Evolutionary conservation across 768 basidiomycete species (phyloP).

Genomic region (Cantharellus anzutake): DNA sequence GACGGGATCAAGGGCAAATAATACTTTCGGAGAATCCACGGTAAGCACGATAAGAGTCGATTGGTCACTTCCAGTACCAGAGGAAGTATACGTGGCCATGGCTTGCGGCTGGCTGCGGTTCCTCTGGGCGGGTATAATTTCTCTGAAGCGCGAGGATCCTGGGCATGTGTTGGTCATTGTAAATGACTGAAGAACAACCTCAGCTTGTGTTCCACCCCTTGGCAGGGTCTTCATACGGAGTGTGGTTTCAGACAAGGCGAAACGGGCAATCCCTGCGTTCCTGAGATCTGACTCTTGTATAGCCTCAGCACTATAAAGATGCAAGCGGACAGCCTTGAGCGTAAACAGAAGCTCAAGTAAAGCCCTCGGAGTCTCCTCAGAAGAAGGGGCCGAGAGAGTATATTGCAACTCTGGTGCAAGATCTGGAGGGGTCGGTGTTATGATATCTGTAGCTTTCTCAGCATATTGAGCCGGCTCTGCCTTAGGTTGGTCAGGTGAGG

Average conservation of each 20-base stretch:
- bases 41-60: slow-evolving; percentile 59
- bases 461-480: slow-evolving; percentile 13
- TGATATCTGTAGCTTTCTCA: slow-evolving; percentile 14
- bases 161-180: slow-evolving; percentile 78
- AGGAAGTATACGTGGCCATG: slow-evolving; percentile 74
- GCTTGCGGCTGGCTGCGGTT: slow-evolving; percentile 60
- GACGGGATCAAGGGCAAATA: slow-evolving; percentile 83
- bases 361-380: slow-evolving; percentile 17
- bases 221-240: slow-evolving; percentile 66
- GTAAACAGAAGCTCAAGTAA: slow-evolving; percentile 55
- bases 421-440: slow-evolving; percentile 16
- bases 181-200: slow-evolving; percentile 76
- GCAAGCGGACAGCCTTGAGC: slow-evolving; percentile 55
- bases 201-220: slow-evolving; percentile 71
- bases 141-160: slow-evolving; percentile 69
- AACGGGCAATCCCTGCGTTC: slow-evolving; percentile 66
- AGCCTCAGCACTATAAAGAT: slow-evolving; percentile 62
- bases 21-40: slow-evolving; percentile 80
- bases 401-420: slow-evolving; percentile 8
- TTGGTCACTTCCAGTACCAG: slow-evolving; percentile 33
- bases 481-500: slow-evolving; percentile 20
- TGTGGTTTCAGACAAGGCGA: slow-evolving; percentile 62
- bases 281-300: slow-evolving; percentile 36
- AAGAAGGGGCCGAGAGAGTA: slow-evolving; percentile 6
- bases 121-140: slow-evolving; percentile 86